These are phyloP conservation scores for Ophiocordyceps unilateralis DNA, from an alignment of 2,329 filamentous ascomycete genomes.

Conservation along the genomic window DNA sequence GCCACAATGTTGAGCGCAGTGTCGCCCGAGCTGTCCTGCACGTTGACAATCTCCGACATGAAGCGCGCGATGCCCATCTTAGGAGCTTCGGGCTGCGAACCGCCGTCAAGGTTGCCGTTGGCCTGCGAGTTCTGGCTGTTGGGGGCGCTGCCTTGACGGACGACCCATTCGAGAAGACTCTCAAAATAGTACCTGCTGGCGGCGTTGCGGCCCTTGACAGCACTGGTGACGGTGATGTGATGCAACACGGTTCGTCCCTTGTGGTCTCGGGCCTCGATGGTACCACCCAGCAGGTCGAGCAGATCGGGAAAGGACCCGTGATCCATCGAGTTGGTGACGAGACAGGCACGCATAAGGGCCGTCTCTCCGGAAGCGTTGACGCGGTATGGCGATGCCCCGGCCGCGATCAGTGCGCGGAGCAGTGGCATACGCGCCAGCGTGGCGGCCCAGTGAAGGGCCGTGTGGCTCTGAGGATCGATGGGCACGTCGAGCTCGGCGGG, in stretches of 20 bases:
- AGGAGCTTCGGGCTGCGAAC: conserved; percentile 28
- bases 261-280: conserved; percentile 78
- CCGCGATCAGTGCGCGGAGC: conserved; percentile 61
- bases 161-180: conserved; percentile 83
- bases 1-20: conserved; percentile 90
- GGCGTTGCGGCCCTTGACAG: conserved; percentile 79
- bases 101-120: conserved; percentile 17
- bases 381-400: conserved; percentile 73
- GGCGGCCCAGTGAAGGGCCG: conserved; percentile 89
- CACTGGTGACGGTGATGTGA: conserved; percentile 90
- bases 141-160: conserved; percentile 58
- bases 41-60: conserved; percentile 93
- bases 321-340: conserved; percentile 88
- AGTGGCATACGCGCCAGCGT: conserved; percentile 76
- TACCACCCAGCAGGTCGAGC: conserved; percentile 72
- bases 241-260: conserved; percentile 86
- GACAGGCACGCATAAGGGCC: conserved; percentile 78
- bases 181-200: conserved; percentile 95
- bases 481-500: conserved; percentile 79
- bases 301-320: conserved; percentile 80
- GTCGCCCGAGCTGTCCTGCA: conserved; percentile 83
- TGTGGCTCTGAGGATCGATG: conserved; percentile 77
- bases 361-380: conserved; percentile 85
- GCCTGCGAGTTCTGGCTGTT: conserved; percentile 27
- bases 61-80: conserved; percentile 82